Evolutionary conservation across 2,329 filamentous ascomycete genomes (phyloP).

Genomic region (Akanthomyces lecanii): DNA sequence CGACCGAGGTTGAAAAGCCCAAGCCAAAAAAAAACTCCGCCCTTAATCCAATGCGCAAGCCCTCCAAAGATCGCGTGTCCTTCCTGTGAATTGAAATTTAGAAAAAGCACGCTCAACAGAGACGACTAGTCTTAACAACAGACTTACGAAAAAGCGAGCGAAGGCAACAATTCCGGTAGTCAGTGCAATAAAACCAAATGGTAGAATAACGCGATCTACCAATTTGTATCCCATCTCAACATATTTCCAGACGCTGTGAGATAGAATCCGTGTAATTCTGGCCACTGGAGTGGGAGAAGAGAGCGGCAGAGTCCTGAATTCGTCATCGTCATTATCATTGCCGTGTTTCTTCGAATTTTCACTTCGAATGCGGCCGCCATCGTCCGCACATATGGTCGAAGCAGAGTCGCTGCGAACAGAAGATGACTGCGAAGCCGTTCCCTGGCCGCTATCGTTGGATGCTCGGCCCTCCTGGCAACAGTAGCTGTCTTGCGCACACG

Average conservation of each 20-base stretch:
- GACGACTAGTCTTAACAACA: not conserved
- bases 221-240: slow-evolving; percentile 59
- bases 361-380: slow-evolving; percentile 38
- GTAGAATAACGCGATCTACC: slow-evolving; percentile 71
- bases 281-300: slow-evolving; percentile 44
- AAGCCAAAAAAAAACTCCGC: slow-evolving; percentile 91
- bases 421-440: slow-evolving; percentile 65
- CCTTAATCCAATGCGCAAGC: slow-evolving; percentile 90
- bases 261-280: slow-evolving; percentile 52
- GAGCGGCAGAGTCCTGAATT: slow-evolving; percentile 29
- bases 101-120: not conserved
- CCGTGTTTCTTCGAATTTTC: slow-evolving; percentile 45
- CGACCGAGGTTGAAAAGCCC: slow-evolving; percentile 81
- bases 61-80: slow-evolving; percentile 71
- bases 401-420: slow-evolving; percentile 62
- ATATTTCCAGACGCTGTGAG: slow-evolving; percentile 52
- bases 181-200: slow-evolving; percentile 71
- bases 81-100: slow-evolving; percentile 45
- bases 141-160: slow-evolving; percentile 77
- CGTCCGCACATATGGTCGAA: slow-evolving; percentile 52
- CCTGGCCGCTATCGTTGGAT: slow-evolving; percentile 70
- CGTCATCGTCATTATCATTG: slow-evolving; percentile 43
- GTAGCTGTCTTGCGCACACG: not conserved
- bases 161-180: slow-evolving; percentile 71
- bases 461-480: slow-evolving; percentile 38